Evolutionary conservation across 495 filamentous ascomycete genomes (phyloP).

Genomic region (Neurospora tetraspora): DNA sequence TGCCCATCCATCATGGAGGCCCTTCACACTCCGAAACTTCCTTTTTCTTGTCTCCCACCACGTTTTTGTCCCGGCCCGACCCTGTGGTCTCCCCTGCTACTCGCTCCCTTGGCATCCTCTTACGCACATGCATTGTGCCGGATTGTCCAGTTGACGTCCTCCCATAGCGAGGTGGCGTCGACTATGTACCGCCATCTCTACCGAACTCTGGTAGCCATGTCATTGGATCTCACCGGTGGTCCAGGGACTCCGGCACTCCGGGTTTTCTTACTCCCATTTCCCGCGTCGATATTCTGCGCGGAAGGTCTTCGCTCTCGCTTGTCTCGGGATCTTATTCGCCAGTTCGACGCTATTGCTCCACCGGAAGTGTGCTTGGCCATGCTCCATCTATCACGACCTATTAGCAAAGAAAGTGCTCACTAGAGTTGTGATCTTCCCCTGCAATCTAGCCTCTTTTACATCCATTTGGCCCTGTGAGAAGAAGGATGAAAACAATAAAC

Average conservation of each 20-base stretch:
- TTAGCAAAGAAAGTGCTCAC: background rate
- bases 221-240: background rate
- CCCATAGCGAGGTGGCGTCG: background rate
- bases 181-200: no score
- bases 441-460: background rate
- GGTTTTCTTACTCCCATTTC: background rate
- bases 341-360: background rate
- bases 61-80: background rate
- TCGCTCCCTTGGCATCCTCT: background rate
- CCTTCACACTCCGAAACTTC: no score
- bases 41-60: no score
- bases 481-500: background rate
- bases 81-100: background rate
- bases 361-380: background rate
- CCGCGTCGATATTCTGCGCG: background rate
- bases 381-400: background rate
- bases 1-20: background rate
- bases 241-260: background rate
- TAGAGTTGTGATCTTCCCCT: background rate
- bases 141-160: background rate
- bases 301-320: conserved; percentile 10
- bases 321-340: background rate
- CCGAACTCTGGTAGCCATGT: background rate
- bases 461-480: background rate
- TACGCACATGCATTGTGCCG: background rate